Evolutionary conservation across 768 basidiomycete species (phyloP).

Genomic region (Phanerochaete carnosa): DNA sequence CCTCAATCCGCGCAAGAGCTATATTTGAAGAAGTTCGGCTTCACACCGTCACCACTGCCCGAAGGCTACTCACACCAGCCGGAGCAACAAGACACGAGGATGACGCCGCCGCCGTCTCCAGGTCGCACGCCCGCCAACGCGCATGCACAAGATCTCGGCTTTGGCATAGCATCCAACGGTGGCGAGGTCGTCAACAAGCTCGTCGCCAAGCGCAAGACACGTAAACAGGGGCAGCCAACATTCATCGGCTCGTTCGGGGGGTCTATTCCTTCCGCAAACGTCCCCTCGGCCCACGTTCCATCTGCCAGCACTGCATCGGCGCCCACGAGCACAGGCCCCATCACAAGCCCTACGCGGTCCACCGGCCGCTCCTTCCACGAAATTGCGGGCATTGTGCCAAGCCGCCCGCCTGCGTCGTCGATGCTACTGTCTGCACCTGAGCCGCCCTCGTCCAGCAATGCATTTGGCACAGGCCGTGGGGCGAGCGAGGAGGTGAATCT

Average conservation of each 20-base stretch:
- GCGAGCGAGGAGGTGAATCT: neutral
- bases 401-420: slow-evolving; percentile 3
- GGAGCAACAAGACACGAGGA: slow-evolving; percentile 17
- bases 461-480: neutral
- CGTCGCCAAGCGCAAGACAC: slow-evolving; percentile 65
- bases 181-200: slow-evolving; percentile 69
- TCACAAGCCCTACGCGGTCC: neutral
- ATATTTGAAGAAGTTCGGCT: slow-evolving; percentile 81
- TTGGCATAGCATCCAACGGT: slow-evolving; percentile 26
- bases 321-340: neutral
- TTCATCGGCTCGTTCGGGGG: slow-evolving; percentile 30
- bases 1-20: slow-evolving; percentile 69
- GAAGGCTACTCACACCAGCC: slow-evolving; percentile 62
- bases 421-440: neutral
- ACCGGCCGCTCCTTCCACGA: slow-evolving; percentile 17
- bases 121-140: slow-evolving; percentile 29
- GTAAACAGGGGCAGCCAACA: slow-evolving; percentile 57
- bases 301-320: neutral
- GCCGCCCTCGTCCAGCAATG: neutral
- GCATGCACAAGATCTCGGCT: slow-evolving; percentile 37
- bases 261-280: slow-evolving; percentile 32
- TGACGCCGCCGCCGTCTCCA: slow-evolving; percentile 52
- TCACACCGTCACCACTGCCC: slow-evolving; percentile 62
- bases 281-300: slow-evolving; percentile 11
- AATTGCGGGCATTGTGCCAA: slow-evolving; percentile 12